A percentile compares a stretch with the other conserved stretches of the same genome.
These are phyloP conservation scores for Fusarium floridanum DNA, from an alignment of 2,329 filamentous ascomycete species.

Conservation along the genomic window DNA sequence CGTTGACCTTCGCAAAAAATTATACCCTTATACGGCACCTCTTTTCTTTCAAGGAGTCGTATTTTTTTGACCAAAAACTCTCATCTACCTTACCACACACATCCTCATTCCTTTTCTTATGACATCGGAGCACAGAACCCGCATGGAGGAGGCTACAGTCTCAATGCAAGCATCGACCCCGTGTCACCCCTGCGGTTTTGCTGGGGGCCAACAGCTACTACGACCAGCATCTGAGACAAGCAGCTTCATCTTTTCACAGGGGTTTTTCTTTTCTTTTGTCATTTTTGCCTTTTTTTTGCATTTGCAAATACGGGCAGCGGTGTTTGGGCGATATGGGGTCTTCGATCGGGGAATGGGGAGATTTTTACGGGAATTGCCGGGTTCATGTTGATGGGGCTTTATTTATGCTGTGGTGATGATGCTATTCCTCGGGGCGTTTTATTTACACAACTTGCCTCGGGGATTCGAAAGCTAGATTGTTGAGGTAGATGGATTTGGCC, in stretches of 20 bases:
- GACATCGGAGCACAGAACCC: constrained; percentile 23
- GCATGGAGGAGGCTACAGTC: constrained; percentile 33
- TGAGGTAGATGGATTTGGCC: constrained; percentile 22
- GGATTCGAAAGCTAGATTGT: constrained; percentile 11
- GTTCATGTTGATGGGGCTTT: constrained; percentile 18
- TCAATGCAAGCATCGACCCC: constrained; percentile 34
- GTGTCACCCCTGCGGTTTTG: constrained; percentile 27
- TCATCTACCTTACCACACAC: constrained; percentile 16
- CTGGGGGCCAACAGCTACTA: not conserved
- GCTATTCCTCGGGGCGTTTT: constrained; percentile 5
- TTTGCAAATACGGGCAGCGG: constrained; percentile 36
- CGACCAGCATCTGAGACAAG: constrained; percentile 15
- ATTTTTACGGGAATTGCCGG: constrained; percentile 21
- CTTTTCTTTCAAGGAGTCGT: constrained; percentile 12
- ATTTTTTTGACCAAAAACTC: constrained; percentile 13
- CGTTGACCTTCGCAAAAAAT: constrained; percentile 32
- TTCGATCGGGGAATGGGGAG: constrained; percentile 19
- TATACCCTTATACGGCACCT: constrained; percentile 39
- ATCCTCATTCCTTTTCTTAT: constrained; percentile 23
- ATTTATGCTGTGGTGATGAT: constrained; percentile 11
- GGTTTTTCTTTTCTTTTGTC: not conserved
- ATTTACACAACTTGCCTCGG: not conserved
- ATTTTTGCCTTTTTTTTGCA: constrained; percentile 23
- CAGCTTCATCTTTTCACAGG: constrained; percentile 8
- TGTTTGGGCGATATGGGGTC: constrained; percentile 42